Conservation (phyloP, 768 basidiomycete species). For the Nevesoporus exiguus region DNA sequence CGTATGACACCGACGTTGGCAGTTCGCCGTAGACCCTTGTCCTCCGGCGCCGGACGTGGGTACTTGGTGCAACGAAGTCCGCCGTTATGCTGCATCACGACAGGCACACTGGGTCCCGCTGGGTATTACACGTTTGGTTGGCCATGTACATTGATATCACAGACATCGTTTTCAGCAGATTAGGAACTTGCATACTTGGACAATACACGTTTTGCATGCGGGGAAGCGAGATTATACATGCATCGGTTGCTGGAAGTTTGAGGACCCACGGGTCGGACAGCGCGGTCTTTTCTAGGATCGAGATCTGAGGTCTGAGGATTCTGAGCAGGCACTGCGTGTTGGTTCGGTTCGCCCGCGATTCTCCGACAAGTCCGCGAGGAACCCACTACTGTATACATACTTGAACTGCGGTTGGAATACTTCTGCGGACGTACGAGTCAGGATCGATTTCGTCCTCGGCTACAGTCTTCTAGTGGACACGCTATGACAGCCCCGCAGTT, state of each 20-base stretch:
- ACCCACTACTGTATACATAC: too few species aligned
- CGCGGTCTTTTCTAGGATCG: too few species aligned
- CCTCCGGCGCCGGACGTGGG: conserved; percentile 3
- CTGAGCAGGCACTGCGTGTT: background rate
- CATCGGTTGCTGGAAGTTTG: too few species aligned
- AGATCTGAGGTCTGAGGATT: background rate
- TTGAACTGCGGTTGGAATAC: background rate
- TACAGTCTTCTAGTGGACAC: background rate
- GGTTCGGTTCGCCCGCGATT: background rate
- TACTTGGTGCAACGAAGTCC: conserved; percentile 1
- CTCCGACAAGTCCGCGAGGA: conserved; percentile 14
- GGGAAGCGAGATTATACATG: background rate
- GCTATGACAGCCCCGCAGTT: background rate
- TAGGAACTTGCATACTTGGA: conserved; percentile 9
- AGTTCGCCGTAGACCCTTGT: background rate
- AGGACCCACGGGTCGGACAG: too few species aligned
- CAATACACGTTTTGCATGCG: conserved; percentile 13
- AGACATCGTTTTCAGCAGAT: conserved; percentile 16
- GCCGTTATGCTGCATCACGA: background rate
- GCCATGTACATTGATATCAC: conserved; percentile 18
- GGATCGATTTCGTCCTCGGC: background rate
- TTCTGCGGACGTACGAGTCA: background rate
- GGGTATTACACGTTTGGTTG: conserved; percentile 6
- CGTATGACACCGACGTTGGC: conserved; percentile 2
- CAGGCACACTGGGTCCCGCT: conserved; percentile 1